phyloP scores from a whole-genome alignment of 2,329 filamentous ascomycete species.

The Botrytis elliptica region DNA sequence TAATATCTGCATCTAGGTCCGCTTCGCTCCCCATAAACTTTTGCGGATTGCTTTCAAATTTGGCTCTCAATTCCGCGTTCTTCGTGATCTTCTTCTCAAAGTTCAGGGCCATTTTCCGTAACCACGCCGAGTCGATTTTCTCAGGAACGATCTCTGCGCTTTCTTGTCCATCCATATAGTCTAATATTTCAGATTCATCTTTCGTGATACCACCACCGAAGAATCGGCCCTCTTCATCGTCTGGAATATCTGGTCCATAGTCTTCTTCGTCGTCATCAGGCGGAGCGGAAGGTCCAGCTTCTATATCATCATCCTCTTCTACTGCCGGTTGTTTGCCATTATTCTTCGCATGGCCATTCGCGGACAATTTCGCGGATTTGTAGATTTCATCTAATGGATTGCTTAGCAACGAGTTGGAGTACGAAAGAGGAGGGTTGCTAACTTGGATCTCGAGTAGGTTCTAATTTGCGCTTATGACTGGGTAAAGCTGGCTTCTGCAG shows the following conservation, averaged over 20 bases:
- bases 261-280: conserved; percentile 56
- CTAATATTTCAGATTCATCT: conserved; percentile 77
- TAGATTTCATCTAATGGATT: conserved; percentile 55
- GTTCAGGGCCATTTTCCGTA: conserved; percentile 74
- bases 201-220: conserved; percentile 88
- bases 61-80: conserved; percentile 85
- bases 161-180: conserved; percentile 77
- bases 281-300: conserved; percentile 53
- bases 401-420: conserved; percentile 11
- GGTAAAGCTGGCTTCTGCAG: conserved; percentile 39
- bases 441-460: conserved; percentile 63
- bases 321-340: conserved; percentile 36
- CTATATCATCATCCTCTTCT: conserved; percentile 44
- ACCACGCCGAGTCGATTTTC: conserved; percentile 80
- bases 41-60: conserved; percentile 74
- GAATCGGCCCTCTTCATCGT: conserved; percentile 92
- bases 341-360: conserved; percentile 44
- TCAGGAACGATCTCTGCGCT: conserved; percentile 52
- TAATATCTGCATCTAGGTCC: conserved; percentile 86
- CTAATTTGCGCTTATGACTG: conserved; percentile 61
- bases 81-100: conserved; percentile 90
- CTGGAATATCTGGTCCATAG: conserved; percentile 52
- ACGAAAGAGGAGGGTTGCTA: conserved; percentile 35
- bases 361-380: conserved; percentile 57
- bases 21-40: conserved; percentile 86